Evolutionary conservation across 257 asterid species (phyloP).

Genomic region (Fraxinus excelsior): DNA sequence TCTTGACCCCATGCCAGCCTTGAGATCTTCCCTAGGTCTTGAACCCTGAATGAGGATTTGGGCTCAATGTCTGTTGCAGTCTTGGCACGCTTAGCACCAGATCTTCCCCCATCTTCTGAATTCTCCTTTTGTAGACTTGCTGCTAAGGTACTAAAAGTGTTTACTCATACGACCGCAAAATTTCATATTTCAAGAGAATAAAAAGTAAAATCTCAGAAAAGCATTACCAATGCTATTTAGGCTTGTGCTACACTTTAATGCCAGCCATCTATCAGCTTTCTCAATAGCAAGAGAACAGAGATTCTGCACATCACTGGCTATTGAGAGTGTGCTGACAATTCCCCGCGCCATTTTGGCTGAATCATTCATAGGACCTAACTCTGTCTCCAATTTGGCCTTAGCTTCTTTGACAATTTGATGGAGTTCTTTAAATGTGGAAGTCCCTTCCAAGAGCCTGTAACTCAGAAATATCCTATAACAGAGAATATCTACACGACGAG

Average conservation of each 20-base stretch:
- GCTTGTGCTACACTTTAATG: slow-evolving; percentile 45
- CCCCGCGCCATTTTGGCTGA: slow-evolving; percentile 81
- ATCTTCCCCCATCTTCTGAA: too few relatives aligned
- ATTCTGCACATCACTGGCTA: slow-evolving; percentile 70
- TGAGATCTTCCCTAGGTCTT: too few relatives aligned
- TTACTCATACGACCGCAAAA: too few relatives aligned
- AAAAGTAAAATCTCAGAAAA: too few relatives aligned
- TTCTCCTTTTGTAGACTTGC: too few relatives aligned
- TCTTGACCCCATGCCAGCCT: too few relatives aligned
- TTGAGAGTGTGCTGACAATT: slow-evolving; percentile 73
- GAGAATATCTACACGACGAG: slow-evolving; percentile 75
- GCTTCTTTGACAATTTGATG: slow-evolving; percentile 74
- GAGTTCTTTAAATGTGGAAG: slow-evolving; percentile 58
- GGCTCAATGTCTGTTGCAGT: too few relatives aligned
- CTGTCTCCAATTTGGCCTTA: slow-evolving; percentile 74
- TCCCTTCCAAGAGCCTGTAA: slow-evolving; percentile 75
- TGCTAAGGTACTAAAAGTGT: too few relatives aligned
- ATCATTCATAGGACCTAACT: slow-evolving; percentile 84
- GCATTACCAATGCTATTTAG: slow-evolving; percentile 62
- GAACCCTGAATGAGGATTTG: too few relatives aligned
- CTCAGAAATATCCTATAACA: slow-evolving; percentile 76
- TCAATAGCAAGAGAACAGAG: slow-evolving; percentile 80
- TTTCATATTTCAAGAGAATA: too few relatives aligned
- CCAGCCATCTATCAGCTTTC: slow-evolving; percentile 64
- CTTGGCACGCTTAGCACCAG: too few relatives aligned